A percentile compares a stretch with the other conserved stretches of the same genome.
Conservation (phyloP, 768 basidiomycete species). For the Terana coerulea region DNA sequence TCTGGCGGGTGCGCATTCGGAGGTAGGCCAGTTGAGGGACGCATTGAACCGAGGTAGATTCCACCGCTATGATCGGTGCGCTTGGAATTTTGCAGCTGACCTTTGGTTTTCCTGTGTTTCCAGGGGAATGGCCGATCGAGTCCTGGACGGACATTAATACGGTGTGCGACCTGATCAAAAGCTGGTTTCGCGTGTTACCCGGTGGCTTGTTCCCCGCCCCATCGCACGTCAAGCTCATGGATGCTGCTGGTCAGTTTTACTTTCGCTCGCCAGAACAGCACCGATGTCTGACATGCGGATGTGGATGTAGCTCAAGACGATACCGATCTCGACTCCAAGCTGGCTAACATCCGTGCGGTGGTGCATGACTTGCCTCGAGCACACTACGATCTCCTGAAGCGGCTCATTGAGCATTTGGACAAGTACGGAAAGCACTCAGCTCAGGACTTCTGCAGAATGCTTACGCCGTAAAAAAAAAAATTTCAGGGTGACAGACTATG, state of each 20-base stretch:
- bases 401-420: conserved; percentile 83
- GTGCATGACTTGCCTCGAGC: conserved; percentile 66
- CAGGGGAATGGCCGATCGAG: conserved; percentile 59
- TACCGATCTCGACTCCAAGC: conserved; percentile 61
- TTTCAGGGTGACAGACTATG: conserved; percentile 77
- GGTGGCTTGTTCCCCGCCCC: conserved; percentile 73
- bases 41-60: conserved; percentile 66
- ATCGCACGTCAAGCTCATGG: conserved; percentile 65
- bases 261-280: background rate
- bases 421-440: conserved; percentile 47
- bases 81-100: background rate
- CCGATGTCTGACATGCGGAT: background rate
- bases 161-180: conserved; percentile 78
- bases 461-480: background rate
- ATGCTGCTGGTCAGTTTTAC: conserved; percentile 55
- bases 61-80: background rate
- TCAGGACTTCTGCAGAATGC: background rate
- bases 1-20: conserved; percentile 70
- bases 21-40: conserved; percentile 67
- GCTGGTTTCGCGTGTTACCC: conserved; percentile 81
- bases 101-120: conserved; percentile 4
- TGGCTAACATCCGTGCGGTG: conserved; percentile 60
- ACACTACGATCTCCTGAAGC: conserved; percentile 76
- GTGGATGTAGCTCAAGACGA: conserved; percentile 35
- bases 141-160: conserved; percentile 72